phyloP scores from a whole-genome alignment of 768 basidiomycete genomes.

The Neoboletus brunneissimus region DNA sequence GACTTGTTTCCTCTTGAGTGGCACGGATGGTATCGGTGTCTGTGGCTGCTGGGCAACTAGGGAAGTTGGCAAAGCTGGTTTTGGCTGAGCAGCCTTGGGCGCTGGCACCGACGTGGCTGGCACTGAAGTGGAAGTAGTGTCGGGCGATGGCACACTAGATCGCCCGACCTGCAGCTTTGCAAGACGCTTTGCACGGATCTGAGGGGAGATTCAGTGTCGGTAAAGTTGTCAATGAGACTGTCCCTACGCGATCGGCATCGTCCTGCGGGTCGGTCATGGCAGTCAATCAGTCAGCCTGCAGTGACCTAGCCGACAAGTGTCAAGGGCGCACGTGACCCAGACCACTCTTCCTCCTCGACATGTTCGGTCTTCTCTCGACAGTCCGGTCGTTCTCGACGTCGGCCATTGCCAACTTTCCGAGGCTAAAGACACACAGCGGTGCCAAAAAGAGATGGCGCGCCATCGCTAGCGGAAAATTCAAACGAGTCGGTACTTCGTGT shows the following conservation, averaged over 20 bases:
- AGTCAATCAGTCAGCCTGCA: slow-evolving; percentile 15
- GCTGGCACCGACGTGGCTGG: slow-evolving; percentile 24
- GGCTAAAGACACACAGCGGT: slow-evolving; percentile 77
- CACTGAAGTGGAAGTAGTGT: slow-evolving; percentile 9
- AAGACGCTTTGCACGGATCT: slow-evolving; percentile 92
- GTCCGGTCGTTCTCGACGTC: slow-evolving; percentile 60
- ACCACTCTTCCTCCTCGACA: slow-evolving; percentile 20
- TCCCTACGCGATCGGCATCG: slow-evolving; percentile 75
- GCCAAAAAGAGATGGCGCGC: slow-evolving; percentile 81
- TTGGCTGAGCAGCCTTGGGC: slow-evolving; percentile 38
- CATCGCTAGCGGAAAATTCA: slow-evolving; percentile 65
- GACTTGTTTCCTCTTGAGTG: slow-evolving; percentile 49
- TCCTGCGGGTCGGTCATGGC: slow-evolving; percentile 53
- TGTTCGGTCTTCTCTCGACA: slow-evolving; percentile 24
- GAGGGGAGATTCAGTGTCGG: not conserved
- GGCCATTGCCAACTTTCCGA: slow-evolving; percentile 56
- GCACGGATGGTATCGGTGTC: slow-evolving; percentile 33
- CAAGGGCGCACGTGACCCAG: slow-evolving; percentile 15
- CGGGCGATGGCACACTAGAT: slow-evolving; percentile 37
- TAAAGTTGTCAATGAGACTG: fast-evolving
- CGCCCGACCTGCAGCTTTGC: slow-evolving; percentile 68
- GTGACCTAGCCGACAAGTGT: not conserved
- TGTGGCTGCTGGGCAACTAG: slow-evolving; percentile 30
- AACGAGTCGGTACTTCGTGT: slow-evolving; percentile 53
- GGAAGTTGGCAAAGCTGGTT: slow-evolving; percentile 23